Conservation (phyloP, 768 basidiomycete species). For the Tremella fuciformis region DNA sequence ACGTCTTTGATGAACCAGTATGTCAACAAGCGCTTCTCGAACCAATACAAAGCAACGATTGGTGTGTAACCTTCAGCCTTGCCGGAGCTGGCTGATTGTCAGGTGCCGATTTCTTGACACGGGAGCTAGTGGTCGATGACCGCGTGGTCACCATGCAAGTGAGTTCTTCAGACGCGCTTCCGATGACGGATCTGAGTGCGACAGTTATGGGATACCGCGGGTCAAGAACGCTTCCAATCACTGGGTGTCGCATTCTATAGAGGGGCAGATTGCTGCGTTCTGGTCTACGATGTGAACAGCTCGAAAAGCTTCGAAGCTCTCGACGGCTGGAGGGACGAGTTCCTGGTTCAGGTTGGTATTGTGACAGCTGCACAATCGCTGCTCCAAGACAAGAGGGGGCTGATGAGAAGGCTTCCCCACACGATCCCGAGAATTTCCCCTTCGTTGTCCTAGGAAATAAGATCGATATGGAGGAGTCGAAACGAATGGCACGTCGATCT, state of each 20-base stretch:
- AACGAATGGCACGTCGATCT: conserved; percentile 71
- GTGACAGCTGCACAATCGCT: too few species aligned
- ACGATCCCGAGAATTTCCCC: conserved; percentile 99
- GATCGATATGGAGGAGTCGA: conserved; percentile 99
- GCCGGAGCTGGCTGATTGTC: neutral
- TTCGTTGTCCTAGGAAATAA: conserved; percentile 99
- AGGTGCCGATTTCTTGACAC: conserved; percentile 65
- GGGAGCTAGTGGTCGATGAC: conserved; percentile 98
- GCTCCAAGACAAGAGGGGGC: neutral
- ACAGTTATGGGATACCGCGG: conserved; percentile 98
- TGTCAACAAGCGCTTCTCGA: conserved; percentile 99
- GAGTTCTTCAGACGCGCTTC: conserved; percentile 24
- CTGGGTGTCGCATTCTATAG: conserved; percentile 98
- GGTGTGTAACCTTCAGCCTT: conserved; percentile 29
- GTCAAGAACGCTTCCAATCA: conserved; percentile 99
- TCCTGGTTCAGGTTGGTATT: conserved; percentile 66
- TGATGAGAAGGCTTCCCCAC: conserved; percentile 77
- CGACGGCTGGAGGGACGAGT: conserved; percentile 99
- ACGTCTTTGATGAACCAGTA: conserved; percentile 99
- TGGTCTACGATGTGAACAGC: conserved; percentile 99
- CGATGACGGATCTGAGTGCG: neutral
- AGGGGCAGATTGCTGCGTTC: conserved; percentile 97
- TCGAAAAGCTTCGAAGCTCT: conserved; percentile 97
- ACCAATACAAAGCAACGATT: conserved; percentile 96
- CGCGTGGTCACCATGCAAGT: conserved; percentile 99